These are phyloP conservation scores for Coix lacrymajobi DNA, from an alignment of 176 grass and related monocot genomes.

Conservation along the genomic window DNA sequence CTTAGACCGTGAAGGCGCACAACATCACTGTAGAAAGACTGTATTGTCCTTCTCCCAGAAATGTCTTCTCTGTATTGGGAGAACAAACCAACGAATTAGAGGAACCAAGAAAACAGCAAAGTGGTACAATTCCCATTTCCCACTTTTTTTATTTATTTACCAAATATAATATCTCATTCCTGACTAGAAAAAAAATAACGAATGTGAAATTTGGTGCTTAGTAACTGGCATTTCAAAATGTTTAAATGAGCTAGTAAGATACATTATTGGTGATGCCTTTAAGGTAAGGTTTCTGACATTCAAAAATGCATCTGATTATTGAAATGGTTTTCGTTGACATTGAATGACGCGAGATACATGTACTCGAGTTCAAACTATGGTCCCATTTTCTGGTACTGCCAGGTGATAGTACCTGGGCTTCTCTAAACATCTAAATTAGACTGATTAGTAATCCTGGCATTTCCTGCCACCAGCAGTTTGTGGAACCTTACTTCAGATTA, in stretches of 20 bases:
- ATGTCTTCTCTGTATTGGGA: constrained; percentile 56
- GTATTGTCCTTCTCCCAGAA: constrained; percentile 60
- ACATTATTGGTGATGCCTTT: not conserved
- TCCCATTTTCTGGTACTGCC: not conserved
- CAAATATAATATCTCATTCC: not conserved
- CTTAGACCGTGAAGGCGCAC: constrained; percentile 58
- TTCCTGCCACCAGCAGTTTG: not conserved
- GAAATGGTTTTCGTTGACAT: not conserved
- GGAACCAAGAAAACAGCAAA: not conserved
- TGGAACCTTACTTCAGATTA: not conserved
- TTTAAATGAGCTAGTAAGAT: not conserved
- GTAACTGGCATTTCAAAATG: not conserved
- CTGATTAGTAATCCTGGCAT: not conserved
- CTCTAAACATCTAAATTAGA: not conserved
- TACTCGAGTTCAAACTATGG: not conserved
- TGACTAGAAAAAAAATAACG: constrained; percentile 13
- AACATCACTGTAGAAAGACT: constrained; percentile 61
- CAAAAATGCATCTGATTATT: not conserved
- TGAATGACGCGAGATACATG: not conserved
- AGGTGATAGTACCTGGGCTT: not conserved
- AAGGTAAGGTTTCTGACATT: not conserved
- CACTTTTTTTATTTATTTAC: not conserved
- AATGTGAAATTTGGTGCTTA: not conserved
- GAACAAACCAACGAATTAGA: not conserved
- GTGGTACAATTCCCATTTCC: not conserved